These are phyloP conservation scores for Haplographium delicatum DNA, from an alignment of 495 filamentous ascomycete genomes.

Conservation along the genomic window DNA sequence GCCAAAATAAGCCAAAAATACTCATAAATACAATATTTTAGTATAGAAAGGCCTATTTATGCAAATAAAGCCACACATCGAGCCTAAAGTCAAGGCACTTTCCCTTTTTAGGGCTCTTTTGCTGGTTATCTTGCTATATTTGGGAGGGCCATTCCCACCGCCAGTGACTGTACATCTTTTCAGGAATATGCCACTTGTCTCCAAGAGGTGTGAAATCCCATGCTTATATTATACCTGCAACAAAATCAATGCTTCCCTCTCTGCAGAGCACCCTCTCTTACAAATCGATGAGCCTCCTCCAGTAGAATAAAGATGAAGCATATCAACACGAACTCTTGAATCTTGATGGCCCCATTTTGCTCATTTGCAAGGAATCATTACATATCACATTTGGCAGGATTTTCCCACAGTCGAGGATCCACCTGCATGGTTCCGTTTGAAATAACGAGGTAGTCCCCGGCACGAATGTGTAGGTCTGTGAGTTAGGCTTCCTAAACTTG, in stretches of 20 bases:
- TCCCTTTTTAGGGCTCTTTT: too few relatives aligned
- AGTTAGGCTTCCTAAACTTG: not conserved
- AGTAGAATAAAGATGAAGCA: not conserved
- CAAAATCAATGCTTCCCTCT: slow-evolving; percentile 3
- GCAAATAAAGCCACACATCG: too few relatives aligned
- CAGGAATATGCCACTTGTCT: not conserved
- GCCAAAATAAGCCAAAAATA: too few relatives aligned
- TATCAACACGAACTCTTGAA: not conserved
- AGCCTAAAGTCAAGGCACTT: too few relatives aligned
- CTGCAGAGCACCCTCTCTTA: not conserved
- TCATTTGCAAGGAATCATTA: not conserved
- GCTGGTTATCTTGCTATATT: too few relatives aligned
- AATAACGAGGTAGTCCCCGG: not conserved
- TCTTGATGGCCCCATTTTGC: not conserved
- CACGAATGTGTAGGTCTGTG: not conserved
- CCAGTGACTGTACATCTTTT: too few relatives aligned
- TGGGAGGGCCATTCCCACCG: too few relatives aligned
- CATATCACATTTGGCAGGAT: not conserved
- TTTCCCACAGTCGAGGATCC: not conserved
- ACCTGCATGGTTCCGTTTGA: slow-evolving; percentile 1
- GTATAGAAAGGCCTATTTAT: too few relatives aligned
- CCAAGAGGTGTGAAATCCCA: slow-evolving; percentile 1
- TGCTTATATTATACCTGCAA: not conserved
- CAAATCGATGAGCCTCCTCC: not conserved
- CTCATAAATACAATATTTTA: too few relatives aligned